These are phyloP conservation scores for Paraglomus occultum DNA, from an alignment of 192 early-diverging fungal species.

Conservation along the genomic window DNA sequence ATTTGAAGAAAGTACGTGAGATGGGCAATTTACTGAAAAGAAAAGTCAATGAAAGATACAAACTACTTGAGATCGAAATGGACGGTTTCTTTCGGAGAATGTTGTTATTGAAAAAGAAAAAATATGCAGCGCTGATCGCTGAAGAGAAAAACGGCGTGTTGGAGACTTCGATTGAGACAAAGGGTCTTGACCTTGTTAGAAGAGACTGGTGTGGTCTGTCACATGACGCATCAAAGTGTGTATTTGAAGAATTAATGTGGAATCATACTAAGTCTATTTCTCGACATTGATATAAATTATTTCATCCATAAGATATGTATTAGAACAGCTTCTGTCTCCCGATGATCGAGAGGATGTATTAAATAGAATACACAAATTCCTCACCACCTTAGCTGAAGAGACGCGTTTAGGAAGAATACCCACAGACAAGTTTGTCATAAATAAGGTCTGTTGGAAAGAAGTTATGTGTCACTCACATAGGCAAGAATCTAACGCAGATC, in stretches of 20 bases:
- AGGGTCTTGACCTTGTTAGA: constrained; percentile 94
- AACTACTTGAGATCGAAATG: constrained; percentile 94
- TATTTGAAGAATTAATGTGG: neutral
- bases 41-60: constrained; percentile 88
- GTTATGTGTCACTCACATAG: neutral
- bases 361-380: constrained; percentile 74
- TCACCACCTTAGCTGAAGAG: constrained; percentile 65
- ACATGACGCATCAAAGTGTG: constrained; percentile 81
- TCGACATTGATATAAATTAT: constrained; percentile 12
- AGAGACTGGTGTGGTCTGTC: constrained; percentile 97
- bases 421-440: constrained; percentile 85
- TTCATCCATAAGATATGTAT: constrained; percentile 54
- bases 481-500: neutral
- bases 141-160: constrained; percentile 57
- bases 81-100: constrained; percentile 91
- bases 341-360: constrained; percentile 68
- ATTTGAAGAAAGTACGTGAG: constrained; percentile 70
- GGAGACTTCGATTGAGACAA: constrained; percentile 69
- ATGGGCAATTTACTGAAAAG: constrained; percentile 82
- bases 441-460: constrained; percentile 60
- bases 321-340: constrained; percentile 54
- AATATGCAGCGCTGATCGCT: constrained; percentile 87
- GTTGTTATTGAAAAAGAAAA: constrained; percentile 96
- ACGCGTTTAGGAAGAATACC: constrained; percentile 68
- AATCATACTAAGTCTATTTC: neutral